Evolutionary conservation across 108 stramenopile species (phyloP).

Genomic region (Nitzschia inconspicua): DNA sequence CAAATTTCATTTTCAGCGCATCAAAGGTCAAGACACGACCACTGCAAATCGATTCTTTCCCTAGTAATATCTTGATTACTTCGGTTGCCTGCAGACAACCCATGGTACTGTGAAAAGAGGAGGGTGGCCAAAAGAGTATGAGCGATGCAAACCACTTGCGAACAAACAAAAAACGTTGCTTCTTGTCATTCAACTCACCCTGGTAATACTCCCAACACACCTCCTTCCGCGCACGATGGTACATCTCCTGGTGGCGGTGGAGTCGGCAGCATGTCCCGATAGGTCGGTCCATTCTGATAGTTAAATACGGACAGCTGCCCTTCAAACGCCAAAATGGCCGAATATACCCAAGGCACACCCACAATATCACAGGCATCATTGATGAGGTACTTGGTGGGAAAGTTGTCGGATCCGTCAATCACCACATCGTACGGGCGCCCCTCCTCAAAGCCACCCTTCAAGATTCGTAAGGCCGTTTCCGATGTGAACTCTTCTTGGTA

Average conservation of each 20-base stretch:
- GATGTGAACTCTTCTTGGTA: constrained; percentile 83
- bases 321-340: constrained; percentile 92
- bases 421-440: constrained; percentile 64
- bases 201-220: constrained; percentile 92
- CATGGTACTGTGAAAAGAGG: constrained; percentile 45
- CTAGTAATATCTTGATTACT: constrained; percentile 80
- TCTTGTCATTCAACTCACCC: no score
- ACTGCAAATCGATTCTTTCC: constrained; percentile 55
- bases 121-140: background rate
- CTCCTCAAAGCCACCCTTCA: constrained; percentile 54
- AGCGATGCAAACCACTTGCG: no score
- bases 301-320: constrained; percentile 90
- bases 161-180: no score
- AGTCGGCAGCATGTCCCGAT: constrained; percentile 86
- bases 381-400: constrained; percentile 94
- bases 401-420: constrained; percentile 95
- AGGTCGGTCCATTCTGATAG: constrained; percentile 74
- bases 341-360: constrained; percentile 85
- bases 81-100: constrained; percentile 95
- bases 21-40: constrained; percentile 84
- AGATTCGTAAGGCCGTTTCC: constrained; percentile 58
- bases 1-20: constrained; percentile 80
- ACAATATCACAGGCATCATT: constrained; percentile 90
- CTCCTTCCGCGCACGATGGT: constrained; percentile 93
- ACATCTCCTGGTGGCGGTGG: constrained; percentile 92